Conservation (phyloP, 768 basidiomycete genomes). For the Paxillus ammoniavirescens region DNA sequence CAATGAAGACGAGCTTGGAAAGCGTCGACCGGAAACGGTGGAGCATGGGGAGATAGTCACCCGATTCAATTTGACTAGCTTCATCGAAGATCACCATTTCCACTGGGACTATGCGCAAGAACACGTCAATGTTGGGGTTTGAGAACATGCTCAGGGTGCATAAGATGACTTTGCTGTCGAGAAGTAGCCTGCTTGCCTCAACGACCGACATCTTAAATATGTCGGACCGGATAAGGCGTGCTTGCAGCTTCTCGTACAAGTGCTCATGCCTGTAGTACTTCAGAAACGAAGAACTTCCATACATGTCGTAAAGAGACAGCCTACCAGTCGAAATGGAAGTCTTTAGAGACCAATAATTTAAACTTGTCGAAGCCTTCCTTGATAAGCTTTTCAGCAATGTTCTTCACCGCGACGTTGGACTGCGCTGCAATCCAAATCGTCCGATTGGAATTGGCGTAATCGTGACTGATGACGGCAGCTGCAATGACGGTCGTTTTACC, state of each 20-base stretch:
- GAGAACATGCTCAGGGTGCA: conserved; percentile 51
- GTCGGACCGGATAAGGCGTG: conserved; percentile 38
- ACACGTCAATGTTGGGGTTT: conserved; percentile 13
- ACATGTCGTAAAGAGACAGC: conserved; percentile 3
- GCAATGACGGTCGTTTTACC: conserved; percentile 47
- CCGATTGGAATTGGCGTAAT: conserved; percentile 4
- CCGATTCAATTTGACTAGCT: conserved; percentile 45
- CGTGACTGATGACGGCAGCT: conserved; percentile 29
- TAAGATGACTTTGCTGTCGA: conserved; percentile 36
- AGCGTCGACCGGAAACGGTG: conserved; percentile 25
- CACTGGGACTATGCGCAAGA: conserved; percentile 32
- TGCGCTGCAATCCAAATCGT: conserved; percentile 44
- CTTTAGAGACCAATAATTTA: conserved; percentile 43
- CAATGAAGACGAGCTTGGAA: conserved; percentile 37
- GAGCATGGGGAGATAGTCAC: conserved; percentile 39
- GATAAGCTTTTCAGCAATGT: conserved; percentile 47
- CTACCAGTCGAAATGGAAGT: conserved; percentile 47
- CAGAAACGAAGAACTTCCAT: neutral
- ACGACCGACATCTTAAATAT: conserved; percentile 16
- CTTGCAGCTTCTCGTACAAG: conserved; percentile 37
- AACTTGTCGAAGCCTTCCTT: conserved; percentile 33
- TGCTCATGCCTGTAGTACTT: conserved; percentile 46
- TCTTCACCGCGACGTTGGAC: conserved; percentile 52
- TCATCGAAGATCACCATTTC: conserved; percentile 44
- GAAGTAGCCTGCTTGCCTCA: conserved; percentile 23